These are phyloP conservation scores for Phytopythium montanum DNA, from an alignment of 352 stramenopile genomes.

Conservation along the genomic window DNA sequence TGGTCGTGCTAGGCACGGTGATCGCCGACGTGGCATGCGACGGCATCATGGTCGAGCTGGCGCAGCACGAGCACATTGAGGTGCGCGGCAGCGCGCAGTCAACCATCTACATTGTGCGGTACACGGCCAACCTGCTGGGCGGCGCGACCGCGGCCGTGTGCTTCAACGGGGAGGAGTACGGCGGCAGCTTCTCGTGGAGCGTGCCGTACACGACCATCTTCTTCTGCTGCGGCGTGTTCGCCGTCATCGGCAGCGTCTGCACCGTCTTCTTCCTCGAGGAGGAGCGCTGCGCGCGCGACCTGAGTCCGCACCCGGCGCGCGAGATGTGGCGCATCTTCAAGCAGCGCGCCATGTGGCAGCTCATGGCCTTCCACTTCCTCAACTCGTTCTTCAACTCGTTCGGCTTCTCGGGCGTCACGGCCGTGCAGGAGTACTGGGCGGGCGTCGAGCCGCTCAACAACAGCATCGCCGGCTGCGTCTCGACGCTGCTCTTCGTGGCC, in stretches of 20 bases:
- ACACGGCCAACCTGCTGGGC: slow-evolving; percentile 39
- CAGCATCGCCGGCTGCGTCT: slow-evolving; percentile 48
- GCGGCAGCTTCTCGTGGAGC: slow-evolving; percentile 54
- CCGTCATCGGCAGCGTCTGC: slow-evolving; percentile 26
- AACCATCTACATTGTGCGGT: slow-evolving; percentile 67
- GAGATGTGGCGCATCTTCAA: slow-evolving; percentile 74
- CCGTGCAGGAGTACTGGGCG: slow-evolving; percentile 62
- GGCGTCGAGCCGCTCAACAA: slow-evolving; percentile 49
- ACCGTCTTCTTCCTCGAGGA: slow-evolving; percentile 51
- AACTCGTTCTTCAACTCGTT: slow-evolving; percentile 61
- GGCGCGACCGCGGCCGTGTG: slow-evolving; percentile 45
- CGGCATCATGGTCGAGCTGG: slow-evolving; percentile 66
- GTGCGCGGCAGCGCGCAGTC: slow-evolving; percentile 53
- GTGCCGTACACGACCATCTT: slow-evolving; percentile 52
- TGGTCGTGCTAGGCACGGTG: slow-evolving; percentile 61
- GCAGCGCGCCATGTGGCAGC: slow-evolving; percentile 65
- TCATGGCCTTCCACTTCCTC: slow-evolving; percentile 65
- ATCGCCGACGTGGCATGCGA: slow-evolving; percentile 68
- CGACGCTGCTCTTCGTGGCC: slow-evolving; percentile 43
- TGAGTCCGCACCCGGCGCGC: slow-evolving; percentile 31
- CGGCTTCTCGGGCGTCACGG: slow-evolving; percentile 45
- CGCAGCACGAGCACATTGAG: slow-evolving; percentile 64
- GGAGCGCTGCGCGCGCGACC: slow-evolving; percentile 20
- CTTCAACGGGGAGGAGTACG: slow-evolving; percentile 62
- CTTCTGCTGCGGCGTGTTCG: slow-evolving; percentile 40